Evolutionary conservation across 345 rosid species (phyloP).

Genomic region (Eucalyptus lansdowneana): DNA sequence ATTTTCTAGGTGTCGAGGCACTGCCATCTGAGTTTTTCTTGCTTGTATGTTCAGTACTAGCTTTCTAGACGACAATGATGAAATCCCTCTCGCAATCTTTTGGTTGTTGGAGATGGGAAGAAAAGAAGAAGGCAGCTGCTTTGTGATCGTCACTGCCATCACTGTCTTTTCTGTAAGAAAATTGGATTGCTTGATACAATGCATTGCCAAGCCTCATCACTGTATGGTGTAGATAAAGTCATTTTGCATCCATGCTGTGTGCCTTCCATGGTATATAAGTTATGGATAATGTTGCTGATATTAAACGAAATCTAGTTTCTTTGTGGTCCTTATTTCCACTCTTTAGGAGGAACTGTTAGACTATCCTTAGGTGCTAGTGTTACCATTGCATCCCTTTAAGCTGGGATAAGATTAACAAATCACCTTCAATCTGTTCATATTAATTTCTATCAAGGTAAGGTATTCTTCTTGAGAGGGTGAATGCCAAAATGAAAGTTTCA

Average conservation of each 20-base stretch:
- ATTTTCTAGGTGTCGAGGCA: neutral
- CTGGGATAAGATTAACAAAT: neutral
- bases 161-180: neutral
- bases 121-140: neutral
- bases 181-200: neutral
- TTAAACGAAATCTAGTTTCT: neutral
- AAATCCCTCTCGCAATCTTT: neutral
- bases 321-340: neutral
- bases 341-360: neutral
- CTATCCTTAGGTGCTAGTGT: neutral
- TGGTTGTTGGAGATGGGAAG: neutral
- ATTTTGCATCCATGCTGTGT: neutral
- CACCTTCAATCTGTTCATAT: neutral
- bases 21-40: neutral
- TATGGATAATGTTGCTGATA: neutral
- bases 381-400: neutral
- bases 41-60: neutral
- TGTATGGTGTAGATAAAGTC: neutral
- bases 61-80: neutral
- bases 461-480: neutral
- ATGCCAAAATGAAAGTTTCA: neutral
- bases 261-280: neutral
- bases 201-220: neutral
- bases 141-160: neutral
- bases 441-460: neutral